phyloP scores from a whole-genome alignment of 1,139 yeast species.

The Diutina siamensis region DNA sequence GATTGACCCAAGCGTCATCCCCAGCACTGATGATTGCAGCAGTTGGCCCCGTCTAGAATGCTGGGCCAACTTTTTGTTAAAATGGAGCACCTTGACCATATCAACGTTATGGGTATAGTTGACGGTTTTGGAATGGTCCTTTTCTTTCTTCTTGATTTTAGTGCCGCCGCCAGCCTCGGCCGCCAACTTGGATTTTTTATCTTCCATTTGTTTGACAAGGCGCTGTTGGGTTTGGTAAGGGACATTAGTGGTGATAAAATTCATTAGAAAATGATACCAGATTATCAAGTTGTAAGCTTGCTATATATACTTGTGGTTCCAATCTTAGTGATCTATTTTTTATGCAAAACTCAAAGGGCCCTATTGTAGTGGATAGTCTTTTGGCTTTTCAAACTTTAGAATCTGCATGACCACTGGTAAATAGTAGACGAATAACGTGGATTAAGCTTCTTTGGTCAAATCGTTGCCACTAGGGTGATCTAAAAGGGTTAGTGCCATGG shows the following conservation, averaged over 20 bases:
- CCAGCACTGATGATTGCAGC: no score
- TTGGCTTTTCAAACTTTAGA: no score
- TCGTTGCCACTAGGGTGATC: no score
- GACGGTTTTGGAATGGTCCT: not conserved
- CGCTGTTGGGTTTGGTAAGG: constrained; percentile 25
- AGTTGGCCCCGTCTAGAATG: not conserved
- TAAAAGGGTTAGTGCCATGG: no score
- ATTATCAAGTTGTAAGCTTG: not conserved
- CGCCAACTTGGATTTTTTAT: constrained; percentile 8
- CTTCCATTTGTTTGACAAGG: constrained; percentile 14
- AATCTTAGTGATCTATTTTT: no score
- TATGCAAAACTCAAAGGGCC: no score
- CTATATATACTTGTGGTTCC: not conserved
- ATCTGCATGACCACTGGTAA: no score
- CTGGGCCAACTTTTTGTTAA: constrained; percentile 2
- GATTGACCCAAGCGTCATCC: not conserved
- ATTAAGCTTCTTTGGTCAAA: no score
- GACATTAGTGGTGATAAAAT: constrained; percentile 11
- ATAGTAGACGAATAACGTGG: no score
- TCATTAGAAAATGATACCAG: no score
- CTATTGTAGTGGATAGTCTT: no score
- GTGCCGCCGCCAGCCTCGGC: not conserved
- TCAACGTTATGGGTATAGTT: not conserved
- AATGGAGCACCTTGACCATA: constrained; percentile 1
- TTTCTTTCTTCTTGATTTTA: not conserved